Base-by-base conservation (phyloP, 2,329 filamentous ascomycete species). In the Cercospora janseana region DNA sequence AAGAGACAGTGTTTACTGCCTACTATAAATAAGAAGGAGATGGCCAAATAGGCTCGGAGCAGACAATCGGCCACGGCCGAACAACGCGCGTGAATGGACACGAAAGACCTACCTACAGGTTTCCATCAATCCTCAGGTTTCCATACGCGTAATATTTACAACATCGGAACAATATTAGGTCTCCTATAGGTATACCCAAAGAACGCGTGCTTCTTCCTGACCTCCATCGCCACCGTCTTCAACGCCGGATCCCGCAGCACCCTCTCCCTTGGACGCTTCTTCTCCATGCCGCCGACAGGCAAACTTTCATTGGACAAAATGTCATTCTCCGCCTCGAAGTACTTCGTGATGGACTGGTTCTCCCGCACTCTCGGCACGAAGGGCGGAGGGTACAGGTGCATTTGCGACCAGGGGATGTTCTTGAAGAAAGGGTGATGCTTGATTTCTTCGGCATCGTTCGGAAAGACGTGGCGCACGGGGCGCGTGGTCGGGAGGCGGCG, bases 381-480 rank as follows among this genome's bases (percentile, higher is more conserved):
- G 0, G 91, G 91, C 0, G 92, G 91, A 6, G 74, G 74, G 48
- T 81, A 78, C 26, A 79, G 70, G 62, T 93, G 86, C 12, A 95
- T 70, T 0, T 79, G 79, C 10, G 86, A 81, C 93, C 89, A 97
- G 1, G 81, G 79, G 12, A 94, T 81, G 42, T 82, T 81, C 49
- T 77, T 78, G 72, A 97, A 97, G 79, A 92, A 97, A 8, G 82
- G 80, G 69, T 97, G 93, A 3, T 78, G 72, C 67, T 94, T 96
- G 74, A 97, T 94, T 48, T 96, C 90, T 57, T 87, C 82, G 1
- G 88, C 91, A 63, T 95, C 91, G 54, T 93, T 80, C 0, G 87
- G 76, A 62, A 89, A 92, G 3, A 97, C 91, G 24, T 82, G 49
- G 70, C 70, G 52, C n/a, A n/a, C n/a, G n/a, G n/a, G n/a, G n/a